These are phyloP conservation scores for Yamadazyma ubonensis DNA, from an alignment of 805 yeast species.

Conservation along the genomic window DNA sequence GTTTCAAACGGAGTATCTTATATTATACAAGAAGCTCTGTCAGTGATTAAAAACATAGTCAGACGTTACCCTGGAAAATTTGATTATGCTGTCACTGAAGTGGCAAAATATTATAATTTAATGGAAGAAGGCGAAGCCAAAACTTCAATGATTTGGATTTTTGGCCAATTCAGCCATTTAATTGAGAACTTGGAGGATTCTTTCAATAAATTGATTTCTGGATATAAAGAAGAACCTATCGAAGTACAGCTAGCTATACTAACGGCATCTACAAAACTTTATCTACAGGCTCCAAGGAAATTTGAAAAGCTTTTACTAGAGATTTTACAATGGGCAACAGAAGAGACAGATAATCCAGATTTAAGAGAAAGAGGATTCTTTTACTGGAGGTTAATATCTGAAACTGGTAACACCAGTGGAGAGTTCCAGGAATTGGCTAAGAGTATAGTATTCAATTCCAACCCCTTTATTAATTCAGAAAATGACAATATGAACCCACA, in stretches of 20 bases:
- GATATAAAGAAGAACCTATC: constrained; percentile 60
- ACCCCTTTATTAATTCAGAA: constrained; percentile 65
- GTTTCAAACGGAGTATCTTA: constrained; percentile 65
- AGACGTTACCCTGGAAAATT: constrained; percentile 69
- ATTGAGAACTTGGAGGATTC: constrained; percentile 33
- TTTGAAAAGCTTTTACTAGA: constrained; percentile 59
- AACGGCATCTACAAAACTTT: constrained; percentile 72
- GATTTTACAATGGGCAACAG: constrained; percentile 67
- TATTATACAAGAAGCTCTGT: constrained; percentile 75
- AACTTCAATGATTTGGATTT: constrained; percentile 77
- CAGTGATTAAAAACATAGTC: constrained; percentile 73
- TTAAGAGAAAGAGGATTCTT: constrained; percentile 79
- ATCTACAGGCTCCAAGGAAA: constrained; percentile 52
- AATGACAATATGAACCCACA: constrained; percentile 68
- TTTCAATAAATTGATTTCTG: constrained; percentile 30
- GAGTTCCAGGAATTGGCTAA: constrained; percentile 41
- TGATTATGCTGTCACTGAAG: constrained; percentile 28
- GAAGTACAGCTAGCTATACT: constrained; percentile 74
- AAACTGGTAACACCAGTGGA: constrained; percentile 19
- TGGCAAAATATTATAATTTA: constrained; percentile 35
- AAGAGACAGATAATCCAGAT: constrained; percentile 78
- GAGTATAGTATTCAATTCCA: constrained; percentile 53
- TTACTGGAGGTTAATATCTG: constrained; percentile 79
- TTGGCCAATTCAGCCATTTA: constrained; percentile 64
- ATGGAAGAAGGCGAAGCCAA: constrained; percentile 78